Evolutionary conservation across 1,284 basidiomycete species (phyloP), one percentile per base, ranked within the genome.

Genomic region (Paramarasmius palmivorus): DNA sequence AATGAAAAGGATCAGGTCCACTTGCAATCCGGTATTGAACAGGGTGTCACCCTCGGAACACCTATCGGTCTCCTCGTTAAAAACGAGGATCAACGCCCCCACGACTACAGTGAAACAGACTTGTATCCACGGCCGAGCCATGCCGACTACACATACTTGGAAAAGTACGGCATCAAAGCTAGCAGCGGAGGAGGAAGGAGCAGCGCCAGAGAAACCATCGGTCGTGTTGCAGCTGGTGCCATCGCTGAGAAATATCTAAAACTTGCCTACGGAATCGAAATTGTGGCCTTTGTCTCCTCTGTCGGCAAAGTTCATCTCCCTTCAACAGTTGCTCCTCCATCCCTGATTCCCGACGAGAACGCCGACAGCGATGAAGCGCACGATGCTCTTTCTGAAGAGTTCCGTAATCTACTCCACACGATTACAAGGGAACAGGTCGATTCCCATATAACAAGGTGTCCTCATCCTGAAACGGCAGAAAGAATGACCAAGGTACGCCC

Each of bases 31-130:
- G 97, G 97, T 38, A 82, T 91, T 40, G 97, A 99, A 71, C 87
- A 90, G 56, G 95, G 92, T 32, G 88, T 98, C 25, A 99, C 97
- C 1, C 86, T 99, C 35, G 97, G 97, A 51, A 99, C 97, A 22
- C 97, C 97, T 23, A 97, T 99, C 64, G 94, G 89, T 5, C 85
- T 99, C 45, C 80, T 98, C 53, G 95, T 99, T 35, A 93, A 88
- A 67, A 99, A 99, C 74, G 95, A 98, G 74, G 97, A 99, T 71
- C 97, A 99, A 68, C 83, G 97, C 41, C 97, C 97, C 19, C 90
- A 98, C 68, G 97, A 99, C 73, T 99, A 99, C 76, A 90, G 94
- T 63, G 97, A 98, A 76, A 99, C 96, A 1, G 96, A 99, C 69
- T 78, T 95, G 54, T 99, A 94, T 77, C 97, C 97, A 37, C 88